These are phyloP conservation scores for Aspergillus japonicus DNA, from an alignment of 2,329 filamentous ascomycete species.

Conservation along the genomic window DNA sequence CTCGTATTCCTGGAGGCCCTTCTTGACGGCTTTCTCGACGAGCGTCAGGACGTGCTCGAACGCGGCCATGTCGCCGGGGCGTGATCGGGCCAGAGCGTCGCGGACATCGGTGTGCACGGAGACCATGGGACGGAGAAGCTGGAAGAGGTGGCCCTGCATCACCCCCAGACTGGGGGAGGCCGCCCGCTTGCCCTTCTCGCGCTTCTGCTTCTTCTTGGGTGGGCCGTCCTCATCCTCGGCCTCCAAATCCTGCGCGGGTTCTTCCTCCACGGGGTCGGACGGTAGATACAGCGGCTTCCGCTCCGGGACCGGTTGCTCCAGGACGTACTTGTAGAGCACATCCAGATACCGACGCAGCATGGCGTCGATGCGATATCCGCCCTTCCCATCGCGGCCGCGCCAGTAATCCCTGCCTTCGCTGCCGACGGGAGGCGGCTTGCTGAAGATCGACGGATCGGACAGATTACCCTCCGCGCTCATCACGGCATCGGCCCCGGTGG, in stretches of 20 bases:
- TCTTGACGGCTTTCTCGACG: slow-evolving; percentile 72
- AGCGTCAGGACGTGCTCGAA: slow-evolving; percentile 75
- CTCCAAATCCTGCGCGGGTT: slow-evolving; percentile 21
- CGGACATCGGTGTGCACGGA: slow-evolving; percentile 77
- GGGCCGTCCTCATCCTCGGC: slow-evolving; percentile 48
- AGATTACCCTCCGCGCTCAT: slow-evolving; percentile 97
- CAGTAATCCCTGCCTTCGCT: slow-evolving; percentile 79
- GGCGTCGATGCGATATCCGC: slow-evolving; percentile 86
- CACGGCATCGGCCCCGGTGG: slow-evolving; percentile 83
- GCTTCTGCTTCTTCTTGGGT: slow-evolving; percentile 50
- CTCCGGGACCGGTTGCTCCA: slow-evolving; percentile 62
- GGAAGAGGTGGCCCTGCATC: slow-evolving; percentile 91
- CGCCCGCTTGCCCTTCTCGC: slow-evolving; percentile 47
- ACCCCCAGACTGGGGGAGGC: slow-evolving; percentile 67
- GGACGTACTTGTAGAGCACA: slow-evolving; percentile 77
- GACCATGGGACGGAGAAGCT: slow-evolving; percentile 81
- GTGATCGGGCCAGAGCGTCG: slow-evolving; percentile 72
- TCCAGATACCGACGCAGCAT: slow-evolving; percentile 85
- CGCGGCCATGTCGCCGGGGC: slow-evolving; percentile 68
- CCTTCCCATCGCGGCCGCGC: slow-evolving; percentile 72
- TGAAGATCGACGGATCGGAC: slow-evolving; percentile 86
- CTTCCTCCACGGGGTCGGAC: slow-evolving; percentile 42
- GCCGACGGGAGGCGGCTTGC: slow-evolving; percentile 61
- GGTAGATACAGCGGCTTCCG: slow-evolving; percentile 73
- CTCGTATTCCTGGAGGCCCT: slow-evolving; percentile 68